A percentile compares a stretch with the other conserved stretches of the same genome.
These are phyloP conservation scores for Hypoxylon cercidicola DNA, from an alignment of 495 filamentous ascomycete species.

Conservation along the genomic window DNA sequence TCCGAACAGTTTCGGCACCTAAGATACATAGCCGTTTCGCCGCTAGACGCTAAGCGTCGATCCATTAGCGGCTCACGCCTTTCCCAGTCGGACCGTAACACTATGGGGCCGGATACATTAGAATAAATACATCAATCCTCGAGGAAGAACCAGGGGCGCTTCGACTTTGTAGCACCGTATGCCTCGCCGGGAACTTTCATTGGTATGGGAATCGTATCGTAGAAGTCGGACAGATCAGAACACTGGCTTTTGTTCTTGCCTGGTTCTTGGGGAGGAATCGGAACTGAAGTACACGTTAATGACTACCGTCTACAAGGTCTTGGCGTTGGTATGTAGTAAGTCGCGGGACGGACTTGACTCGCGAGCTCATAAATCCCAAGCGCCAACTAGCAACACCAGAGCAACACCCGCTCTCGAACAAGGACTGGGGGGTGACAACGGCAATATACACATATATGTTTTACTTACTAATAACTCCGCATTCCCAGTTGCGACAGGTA, in stretches of 20 bases:
- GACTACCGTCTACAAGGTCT: background rate
- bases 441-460: conserved; percentile 18
- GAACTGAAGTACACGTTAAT: conserved; percentile 24
- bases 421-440: conserved; percentile 16
- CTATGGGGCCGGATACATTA: conserved; percentile 7
- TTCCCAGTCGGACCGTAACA: conserved; percentile 6
- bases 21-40: conserved; percentile 9
- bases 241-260: conserved; percentile 10
- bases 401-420: background rate
- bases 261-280: conserved; percentile 13
- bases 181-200: conserved; percentile 59
- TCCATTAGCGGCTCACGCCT: conserved; percentile 14
- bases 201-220: conserved; percentile 71
- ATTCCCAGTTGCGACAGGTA: conserved; percentile 95
- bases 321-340: background rate
- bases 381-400: no score
- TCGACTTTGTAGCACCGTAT: conserved; percentile 40
- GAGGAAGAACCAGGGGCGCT: conserved; percentile 45
- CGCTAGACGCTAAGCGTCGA: conserved; percentile 12
- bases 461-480: conserved; percentile 72
- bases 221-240: conserved; percentile 63
- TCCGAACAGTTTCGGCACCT: conserved; percentile 13
- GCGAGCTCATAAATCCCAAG: background rate
- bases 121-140: conserved; percentile 29
- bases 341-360: background rate